Base-by-base conservation (phyloP, 1,284 basidiomycete species). In the Puccinia coronata region DNA sequence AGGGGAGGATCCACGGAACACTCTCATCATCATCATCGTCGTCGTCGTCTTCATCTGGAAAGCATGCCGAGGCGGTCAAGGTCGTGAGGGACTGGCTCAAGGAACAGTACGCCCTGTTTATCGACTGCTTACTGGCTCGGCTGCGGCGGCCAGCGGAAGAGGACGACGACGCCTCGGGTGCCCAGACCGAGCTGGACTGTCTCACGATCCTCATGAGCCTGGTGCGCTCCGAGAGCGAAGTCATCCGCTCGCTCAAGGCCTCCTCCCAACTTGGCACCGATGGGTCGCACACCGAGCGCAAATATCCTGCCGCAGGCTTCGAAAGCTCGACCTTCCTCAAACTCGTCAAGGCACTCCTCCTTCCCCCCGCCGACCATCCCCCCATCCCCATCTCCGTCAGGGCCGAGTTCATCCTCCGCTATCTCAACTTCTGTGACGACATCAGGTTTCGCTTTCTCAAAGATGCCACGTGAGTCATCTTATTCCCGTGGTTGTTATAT, bases 401-500 rank as follows among this genome's bases (percentile, higher is more conserved):
- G 31, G 88, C 91, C 74, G 86, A 89, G 36, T 93, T 93, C 84
- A 87, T 91, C 81, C 89, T 90, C 53, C 90, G 89, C 14, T 94
- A 91, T 91, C 89, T 94, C 82, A 91, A 91, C 83, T 90, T 92
- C 0, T 83, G 83, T 73, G 88, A 96, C 85, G 93, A 96, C 85
- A 88, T 98, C 36, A 91, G 96, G 81, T 97, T 93, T 92, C 94
- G 93, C 86, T 97, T 97, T 87, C 90, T 98, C 82, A 90, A 92
- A 53, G 95, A 97, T 84, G 88, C 92, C 39, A 90, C 89, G 92
- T 94, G 72, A 87, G 87, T 85, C 47, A 57, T 43, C 34, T 59
- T 75, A 82, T 43, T 11, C n/a, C 11, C 18, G 9, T 2, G 25
- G n/a, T 14, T 59, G n/a, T n/a, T n/a, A n/a, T n/a, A n/a, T n/a